Percentiles rank a stretch among this genome's conserved stretches.
These are phyloP conservation scores for Boletus patriciae DNA, from an alignment of 768 basidiomycete species.

Conservation along the genomic window DNA sequence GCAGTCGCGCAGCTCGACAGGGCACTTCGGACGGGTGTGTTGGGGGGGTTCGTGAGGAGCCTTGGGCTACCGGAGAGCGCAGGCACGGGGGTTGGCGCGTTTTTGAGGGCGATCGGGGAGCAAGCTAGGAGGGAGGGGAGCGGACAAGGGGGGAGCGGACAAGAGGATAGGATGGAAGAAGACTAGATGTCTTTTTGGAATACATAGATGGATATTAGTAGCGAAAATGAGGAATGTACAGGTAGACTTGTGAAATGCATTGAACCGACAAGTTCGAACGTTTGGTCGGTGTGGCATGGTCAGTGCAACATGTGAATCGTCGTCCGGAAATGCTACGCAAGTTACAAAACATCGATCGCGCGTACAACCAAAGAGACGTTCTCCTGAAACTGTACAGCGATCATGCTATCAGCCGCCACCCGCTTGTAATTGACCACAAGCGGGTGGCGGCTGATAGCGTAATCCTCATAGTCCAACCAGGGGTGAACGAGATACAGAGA, in stretches of 20 bases:
- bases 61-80: constrained; percentile 86
- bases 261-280: too few species aligned
- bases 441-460: too few species aligned
- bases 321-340: too few species aligned
- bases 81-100: constrained; percentile 72
- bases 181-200: constrained; percentile 42
- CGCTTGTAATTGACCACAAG: too few species aligned
- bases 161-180: constrained; percentile 73
- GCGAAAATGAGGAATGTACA: not conserved
- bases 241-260: not conserved
- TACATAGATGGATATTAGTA: constrained; percentile 3
- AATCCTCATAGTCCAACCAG: too few species aligned
- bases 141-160: constrained; percentile 19
- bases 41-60: constrained; percentile 71
- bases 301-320: too few species aligned
- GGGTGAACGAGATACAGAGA: too few species aligned
- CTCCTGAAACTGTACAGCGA: not conserved
- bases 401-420: not conserved
- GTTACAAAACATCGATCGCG: too few species aligned
- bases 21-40: constrained; percentile 77
- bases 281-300: too few species aligned
- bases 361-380: too few species aligned
- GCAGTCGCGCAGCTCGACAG: constrained; percentile 81
- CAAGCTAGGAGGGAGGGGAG: constrained; percentile 64
- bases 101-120: constrained; percentile 77